Base-by-base conservation (phyloP, 345 rosid species). In the Moringa oleifera region DNA sequence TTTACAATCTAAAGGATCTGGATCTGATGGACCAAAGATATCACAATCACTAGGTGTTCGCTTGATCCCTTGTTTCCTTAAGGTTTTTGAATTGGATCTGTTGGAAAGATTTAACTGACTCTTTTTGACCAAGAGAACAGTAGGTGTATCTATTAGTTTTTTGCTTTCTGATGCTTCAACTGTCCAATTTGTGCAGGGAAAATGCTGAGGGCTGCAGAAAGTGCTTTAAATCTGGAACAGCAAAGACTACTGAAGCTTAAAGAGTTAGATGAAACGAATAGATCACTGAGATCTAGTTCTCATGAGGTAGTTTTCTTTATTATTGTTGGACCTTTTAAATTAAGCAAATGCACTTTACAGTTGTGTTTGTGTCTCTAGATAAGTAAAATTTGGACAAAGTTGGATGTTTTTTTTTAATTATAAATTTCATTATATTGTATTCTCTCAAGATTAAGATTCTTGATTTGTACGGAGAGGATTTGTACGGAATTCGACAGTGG, bases 221-320 rank as follows among this genome's bases (percentile, higher is more conserved):
- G 71, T 73, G 90, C 89, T 69, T 74, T 87, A 69, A 77, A 59
- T 23, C 52, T 81, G 69, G 97, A 90, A 83, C 78, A 75, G 67
- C 75, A 58, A 71, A 86, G 97, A 71, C 74, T 80, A 21, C 75
- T 79, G 73, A 90, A 76, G 79, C 81, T 85, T n/a, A 75, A 75
- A 67, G 86, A 80, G 76, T 69, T 73, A 12, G 81, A 79, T 45
- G 87, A 79, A 55, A 64, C 55, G 56, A 85, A 84, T 67, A 77
- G 65, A 65, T 64, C 69, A 17, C 45, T 87, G 61, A 83, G 28
- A 56, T 71, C 71, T 53, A 70, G 73, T 61, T 68, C 87, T 50
- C 80, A 81, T 53, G 46, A 73, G 90, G 97, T 90, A 86, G 62
- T 68, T 37, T 41, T 56, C 58, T 31, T 59, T 61, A 25, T 51